Evolutionary conservation across 768 basidiomycete species (phyloP), one percentile per base, ranked within the genome.

Genomic region (Lactarius akahatsu): DNA sequence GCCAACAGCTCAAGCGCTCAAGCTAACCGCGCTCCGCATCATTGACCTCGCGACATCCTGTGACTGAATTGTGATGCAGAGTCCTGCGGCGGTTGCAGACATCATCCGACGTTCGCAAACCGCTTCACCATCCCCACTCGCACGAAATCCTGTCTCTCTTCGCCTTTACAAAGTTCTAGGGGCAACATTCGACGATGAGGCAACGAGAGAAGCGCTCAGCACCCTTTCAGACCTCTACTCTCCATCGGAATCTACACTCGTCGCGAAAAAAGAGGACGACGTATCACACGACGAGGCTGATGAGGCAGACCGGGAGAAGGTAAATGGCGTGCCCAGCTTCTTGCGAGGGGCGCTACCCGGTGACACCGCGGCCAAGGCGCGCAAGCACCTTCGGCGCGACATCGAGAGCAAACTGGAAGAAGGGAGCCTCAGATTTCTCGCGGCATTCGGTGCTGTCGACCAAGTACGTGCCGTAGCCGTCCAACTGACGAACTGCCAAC

Each of bases 121-220:
- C 28, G 58, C 69, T 28, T 66, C 71, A 16, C 63, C 75, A 8
- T 67, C 73, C 1, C 67, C 72, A 20, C 65, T 71, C 26, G 66
- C 72, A 73, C 82, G 86, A 66, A 91, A 91, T 71, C 94, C 95
- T 2, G 83, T 96, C 47, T 86, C 93, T n/a, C 77, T 90, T 0
- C 83, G 95, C 13, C 79, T 96, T n/a, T 95, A 94, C 77, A 97
- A 97, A 77, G 89, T 96, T 67, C 80, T 96, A 23, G 87, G 90
- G 41, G 89, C 89, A 2, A 89, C 83, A 58, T 94, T 89, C 65
- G 86, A 91, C 32, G 92, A 93, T 71, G 80, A 85, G 43, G 85
- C 87, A 7, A 93, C 92, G 1, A 81, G 81, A 32, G 91, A 96
- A 71, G 94, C 94, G 2, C 79, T 97, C 15, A 81, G 84, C 56